Base-by-base conservation (phyloP, 345 rosid species). In the Heritiera fomes region DNA sequence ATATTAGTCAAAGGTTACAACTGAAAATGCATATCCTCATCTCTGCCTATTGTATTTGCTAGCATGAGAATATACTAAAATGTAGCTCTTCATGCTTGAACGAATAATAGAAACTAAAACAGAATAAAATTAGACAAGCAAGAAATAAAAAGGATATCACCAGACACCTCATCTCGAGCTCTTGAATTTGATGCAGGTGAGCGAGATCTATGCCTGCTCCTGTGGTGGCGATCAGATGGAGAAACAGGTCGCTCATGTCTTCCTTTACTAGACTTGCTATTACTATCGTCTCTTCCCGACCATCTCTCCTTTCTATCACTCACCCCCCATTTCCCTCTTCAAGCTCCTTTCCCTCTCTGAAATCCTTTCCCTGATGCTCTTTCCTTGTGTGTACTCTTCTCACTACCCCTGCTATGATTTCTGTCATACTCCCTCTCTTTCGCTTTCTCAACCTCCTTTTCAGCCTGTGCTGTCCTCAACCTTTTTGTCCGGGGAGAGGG, bases 401-500 rank as follows among this genome's bases (percentile, higher is more conserved):
- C 91, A 79, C 66, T 82, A 70, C 80, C 91, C 85, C 84, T 88
- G 11, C 83, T 73, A 14, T 79, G 77, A 79, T 62, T 79, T 83
- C 80, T 82, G 56, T 87, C 93, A 43, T 65, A 77, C 38, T 89
- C 93, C 66, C 88, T 87, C 67, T 87, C 94, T 45, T 70, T 71
- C 30, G 75, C 84, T 81, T 84, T 86, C 77, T 86, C 91, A 72
- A 50, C 80, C 56, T 84, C 91, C 61, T 83, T 87, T 71, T 88
- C 97, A 49, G 80, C 85, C 79, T 85, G 87, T 45, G 85, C 86
- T 82, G 87, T 87, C 82, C 86, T 87, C 81, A 92, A 50, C 61
- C 92, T 87, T 82, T 88, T 91, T 2, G 92, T 87, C 43, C 85
- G 87, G 0, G 92, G 97, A 70, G 98, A 92, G 77, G 94, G 97